Percentiles rank a stretch among this genome's conserved stretches.
Conservation (phyloP, 768 basidiomycete species). For the Neoboletus magnificus region DNA sequence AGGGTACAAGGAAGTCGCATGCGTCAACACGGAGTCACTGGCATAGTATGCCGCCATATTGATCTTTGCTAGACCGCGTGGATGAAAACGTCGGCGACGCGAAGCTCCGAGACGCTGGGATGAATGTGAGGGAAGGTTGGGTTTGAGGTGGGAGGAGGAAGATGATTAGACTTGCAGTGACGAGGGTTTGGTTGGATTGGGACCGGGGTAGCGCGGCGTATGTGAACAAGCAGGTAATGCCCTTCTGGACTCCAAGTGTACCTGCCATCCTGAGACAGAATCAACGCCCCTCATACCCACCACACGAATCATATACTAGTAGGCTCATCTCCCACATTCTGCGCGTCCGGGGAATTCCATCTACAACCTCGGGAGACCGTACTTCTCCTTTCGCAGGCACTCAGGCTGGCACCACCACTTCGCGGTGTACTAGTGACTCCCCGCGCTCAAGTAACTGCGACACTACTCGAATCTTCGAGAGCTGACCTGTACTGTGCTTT, state of each 20-base stretch:
- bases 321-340: background rate
- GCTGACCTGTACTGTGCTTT: background rate
- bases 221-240: conserved; percentile 21
- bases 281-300: background rate
- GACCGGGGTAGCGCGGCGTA: conserved; percentile 26
- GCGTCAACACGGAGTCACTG: conserved; percentile 27
- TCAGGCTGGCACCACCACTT: background rate
- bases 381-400: background rate
- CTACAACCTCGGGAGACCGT: background rate
- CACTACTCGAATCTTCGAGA: background rate
- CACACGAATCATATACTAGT: background rate
- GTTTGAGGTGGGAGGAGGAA: conserved; percentile 1
- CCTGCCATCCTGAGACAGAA: conserved; percentile 25
- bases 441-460: background rate
- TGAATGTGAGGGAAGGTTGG: conserved; percentile 1
- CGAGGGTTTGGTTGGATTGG: conserved; percentile 14
- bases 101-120: background rate
- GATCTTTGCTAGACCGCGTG: conserved; percentile 13
- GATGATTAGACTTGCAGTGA: conserved; percentile 13
- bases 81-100: conserved; percentile 4
- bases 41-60: conserved; percentile 33
- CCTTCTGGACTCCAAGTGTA: conserved; percentile 9
- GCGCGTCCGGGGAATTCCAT: background rate
- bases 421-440: background rate
- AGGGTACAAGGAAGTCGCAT: conserved; percentile 32